A percentile compares a stretch with the other conserved stretches of the same genome.
These are phyloP conservation scores for Purpureocillium lavendulum DNA, from an alignment of 2,329 filamentous ascomycete genomes.

Conservation along the genomic window DNA sequence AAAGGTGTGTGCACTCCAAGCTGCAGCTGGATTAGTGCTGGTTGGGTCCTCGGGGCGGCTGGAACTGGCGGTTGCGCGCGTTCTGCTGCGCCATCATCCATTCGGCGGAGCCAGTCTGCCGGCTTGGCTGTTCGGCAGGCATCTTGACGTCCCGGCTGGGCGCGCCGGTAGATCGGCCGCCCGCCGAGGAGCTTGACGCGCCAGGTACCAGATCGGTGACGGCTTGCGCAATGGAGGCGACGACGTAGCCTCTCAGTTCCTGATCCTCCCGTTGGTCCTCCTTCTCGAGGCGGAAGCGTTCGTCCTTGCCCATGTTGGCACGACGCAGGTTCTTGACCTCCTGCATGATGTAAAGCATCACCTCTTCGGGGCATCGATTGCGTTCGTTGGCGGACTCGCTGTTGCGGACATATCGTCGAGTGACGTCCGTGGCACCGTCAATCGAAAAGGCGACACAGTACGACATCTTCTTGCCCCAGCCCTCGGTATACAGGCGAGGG, in stretches of 20 bases:
- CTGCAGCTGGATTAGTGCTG: constrained; percentile 12
- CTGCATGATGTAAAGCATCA: constrained; percentile 82
- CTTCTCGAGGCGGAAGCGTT: constrained; percentile 72
- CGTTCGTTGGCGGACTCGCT: constrained; percentile 65
- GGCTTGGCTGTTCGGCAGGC: constrained; percentile 49
- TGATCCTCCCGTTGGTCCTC: constrained; percentile 70
- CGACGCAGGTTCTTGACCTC: constrained; percentile 84
- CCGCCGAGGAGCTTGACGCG: constrained; percentile 19
- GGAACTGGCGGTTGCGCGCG: constrained; percentile 28
- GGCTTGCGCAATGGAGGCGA: constrained; percentile 64
- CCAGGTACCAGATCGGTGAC: constrained; percentile 60
- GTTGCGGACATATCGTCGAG: constrained; percentile 62
- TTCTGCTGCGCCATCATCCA: constrained; percentile 42
- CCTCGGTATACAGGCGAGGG: constrained; percentile 83
- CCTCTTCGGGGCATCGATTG: constrained; percentile 76
- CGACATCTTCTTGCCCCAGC: constrained; percentile 93
- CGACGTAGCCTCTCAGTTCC: constrained; percentile 66
- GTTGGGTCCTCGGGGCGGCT: constrained; percentile 36
- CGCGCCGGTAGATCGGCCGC: constrained; percentile 11
- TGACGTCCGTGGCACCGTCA: constrained; percentile 66
- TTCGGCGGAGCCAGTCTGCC: constrained; percentile 41
- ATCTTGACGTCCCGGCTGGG: constrained; percentile 49
- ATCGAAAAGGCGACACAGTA: constrained; percentile 97
- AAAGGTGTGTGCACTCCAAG: not conserved
- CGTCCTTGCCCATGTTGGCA: constrained; percentile 75